Base-by-base conservation (phyloP, 2,329 filamentous ascomycete species). In the Trichoderma brevicompactum region DNA sequence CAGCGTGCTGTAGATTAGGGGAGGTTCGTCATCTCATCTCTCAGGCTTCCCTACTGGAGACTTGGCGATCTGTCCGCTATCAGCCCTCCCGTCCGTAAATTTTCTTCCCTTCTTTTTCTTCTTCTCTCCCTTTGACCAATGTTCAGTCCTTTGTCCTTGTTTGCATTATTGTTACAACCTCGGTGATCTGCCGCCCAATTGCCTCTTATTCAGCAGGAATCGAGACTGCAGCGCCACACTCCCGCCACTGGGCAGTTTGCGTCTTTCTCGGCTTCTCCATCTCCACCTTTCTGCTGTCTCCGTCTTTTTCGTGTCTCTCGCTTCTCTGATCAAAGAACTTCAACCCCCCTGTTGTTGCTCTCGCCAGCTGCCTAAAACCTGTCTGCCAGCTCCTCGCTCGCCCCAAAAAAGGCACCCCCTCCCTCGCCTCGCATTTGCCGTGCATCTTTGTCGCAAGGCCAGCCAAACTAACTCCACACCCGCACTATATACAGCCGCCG, bases 1-100 rank as follows among this genome's bases (percentile, higher is more conserved):
- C 48, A 63, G 60, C 46, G 60, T 23, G 44, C 60, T 63, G 60
- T 64, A 56, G 34, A 64, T 56, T 64, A 64, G 61, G 58, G 58
- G 46, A 17, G 13, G 13, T 13, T 63, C 40, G 52, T 56, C 61
- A 64, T 64, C 61, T 28, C 23, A 64, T 64, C 61, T 64, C 61
- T 56, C 48, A 38, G 48, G n/a, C n/a, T 62, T 53, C 52, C 61
- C 61, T 50, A 19, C 4, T 13, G 7, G n/a, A 49, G 9, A 46
- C 41, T 64, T 41, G 54, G 54, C 54, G 40, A 44, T 58, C 54
- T 19, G 41, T 58, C 54, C 54, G 32, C 32, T 52, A 36, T 58
- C 54, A 15, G 15, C 32, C n/a, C n/a, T 28, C 2, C 23, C 23
- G 23, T 28, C 54, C 38, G 23, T 28, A 2, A 6, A 7, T 34